phyloP scores from a whole-genome alignment of 2,329 filamentous ascomycete species.

The Calonectria pseudoreteaudii region DNA sequence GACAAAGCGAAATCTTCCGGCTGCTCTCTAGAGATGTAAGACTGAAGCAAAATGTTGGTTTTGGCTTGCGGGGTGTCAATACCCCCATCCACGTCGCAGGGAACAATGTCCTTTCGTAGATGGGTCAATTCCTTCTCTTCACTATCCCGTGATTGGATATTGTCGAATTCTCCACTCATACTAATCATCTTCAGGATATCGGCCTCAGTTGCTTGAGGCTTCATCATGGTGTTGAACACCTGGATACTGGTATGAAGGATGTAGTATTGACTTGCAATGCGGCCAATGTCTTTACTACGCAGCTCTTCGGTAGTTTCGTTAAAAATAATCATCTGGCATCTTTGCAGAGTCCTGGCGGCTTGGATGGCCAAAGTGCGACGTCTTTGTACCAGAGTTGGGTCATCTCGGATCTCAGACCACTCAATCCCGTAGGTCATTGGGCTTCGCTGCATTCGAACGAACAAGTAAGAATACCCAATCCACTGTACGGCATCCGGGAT shows the following conservation, averaged over 20 bases:
- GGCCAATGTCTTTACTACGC: constrained; percentile 92
- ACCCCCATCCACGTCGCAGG: constrained; percentile 82
- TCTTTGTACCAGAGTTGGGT: constrained; percentile 87
- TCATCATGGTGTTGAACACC: constrained; percentile 97
- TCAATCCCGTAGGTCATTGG: constrained; percentile 95
- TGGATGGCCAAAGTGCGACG: constrained; percentile 88
- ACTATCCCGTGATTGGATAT: constrained; percentile 90
- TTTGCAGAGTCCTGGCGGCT: constrained; percentile 86
- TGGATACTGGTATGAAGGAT: constrained; percentile 93
- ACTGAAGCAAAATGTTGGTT: constrained; percentile 94
- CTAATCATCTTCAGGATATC: constrained; percentile 97
- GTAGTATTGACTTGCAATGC: constrained; percentile 97
- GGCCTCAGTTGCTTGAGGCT: constrained; percentile 84
- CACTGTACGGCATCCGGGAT: constrained; percentile 94
- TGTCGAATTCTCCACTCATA: constrained; percentile 98
- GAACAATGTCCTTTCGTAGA: constrained; percentile 76
- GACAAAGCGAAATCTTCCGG: constrained; percentile 93
- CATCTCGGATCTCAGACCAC: constrained; percentile 89
- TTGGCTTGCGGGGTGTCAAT: constrained; percentile 84
- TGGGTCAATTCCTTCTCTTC: constrained; percentile 88
- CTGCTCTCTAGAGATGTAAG: constrained; percentile 89
- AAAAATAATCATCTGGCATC: constrained; percentile 99
- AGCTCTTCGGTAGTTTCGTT: constrained; percentile 95
- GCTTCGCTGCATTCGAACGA: constrained; percentile 94
- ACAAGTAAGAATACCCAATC: constrained; percentile 98